phyloP scores from a whole-genome alignment of 2,329 filamentous ascomycete species.

The Colletotrichum sp. region DNA sequence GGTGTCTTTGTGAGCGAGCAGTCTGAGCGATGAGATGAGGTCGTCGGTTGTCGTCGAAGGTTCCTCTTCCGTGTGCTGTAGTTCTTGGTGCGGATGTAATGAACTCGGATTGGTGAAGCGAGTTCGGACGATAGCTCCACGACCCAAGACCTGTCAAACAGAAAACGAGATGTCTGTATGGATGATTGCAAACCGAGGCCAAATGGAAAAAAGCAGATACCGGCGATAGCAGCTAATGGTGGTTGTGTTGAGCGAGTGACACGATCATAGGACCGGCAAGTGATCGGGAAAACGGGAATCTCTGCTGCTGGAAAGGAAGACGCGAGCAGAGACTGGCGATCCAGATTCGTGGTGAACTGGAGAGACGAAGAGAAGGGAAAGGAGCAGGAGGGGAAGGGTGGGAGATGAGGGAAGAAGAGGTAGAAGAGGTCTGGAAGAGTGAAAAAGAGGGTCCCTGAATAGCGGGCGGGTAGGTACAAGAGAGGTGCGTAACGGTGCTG shows the following conservation, averaged over 20 bases:
- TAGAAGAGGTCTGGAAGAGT: constrained; percentile 16
- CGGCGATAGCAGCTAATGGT: constrained; percentile 5
- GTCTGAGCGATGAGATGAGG: neutral
- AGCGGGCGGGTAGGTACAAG: neutral
- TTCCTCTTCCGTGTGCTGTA: neutral
- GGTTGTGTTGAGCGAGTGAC: constrained; percentile 20
- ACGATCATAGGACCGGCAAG: constrained; percentile 23
- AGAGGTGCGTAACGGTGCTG: neutral
- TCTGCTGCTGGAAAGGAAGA: constrained; percentile 7
- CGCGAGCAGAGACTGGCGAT: constrained; percentile 16
- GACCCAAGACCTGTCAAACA: neutral
- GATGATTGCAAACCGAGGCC: neutral
- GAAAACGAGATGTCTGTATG: neutral
- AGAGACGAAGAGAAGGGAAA: constrained; percentile 6
- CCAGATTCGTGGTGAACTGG: constrained; percentile 17
- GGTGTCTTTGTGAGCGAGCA: neutral
- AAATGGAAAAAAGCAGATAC: neutral
- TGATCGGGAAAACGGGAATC: constrained; percentile 15
- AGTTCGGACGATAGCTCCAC: neutral
- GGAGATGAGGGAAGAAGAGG: constrained; percentile 12
- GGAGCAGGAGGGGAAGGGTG: neutral
- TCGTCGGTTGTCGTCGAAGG: neutral
- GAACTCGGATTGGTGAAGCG: neutral
- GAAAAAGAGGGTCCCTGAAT: constrained; percentile 3
- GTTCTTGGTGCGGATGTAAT: neutral